A percentile compares a stretch with the other conserved stretches of the same genome.
phyloP scores from a whole-genome alignment of 2,329 filamentous ascomycete genomes.

The Colletotrichum euphorbiae region DNA sequence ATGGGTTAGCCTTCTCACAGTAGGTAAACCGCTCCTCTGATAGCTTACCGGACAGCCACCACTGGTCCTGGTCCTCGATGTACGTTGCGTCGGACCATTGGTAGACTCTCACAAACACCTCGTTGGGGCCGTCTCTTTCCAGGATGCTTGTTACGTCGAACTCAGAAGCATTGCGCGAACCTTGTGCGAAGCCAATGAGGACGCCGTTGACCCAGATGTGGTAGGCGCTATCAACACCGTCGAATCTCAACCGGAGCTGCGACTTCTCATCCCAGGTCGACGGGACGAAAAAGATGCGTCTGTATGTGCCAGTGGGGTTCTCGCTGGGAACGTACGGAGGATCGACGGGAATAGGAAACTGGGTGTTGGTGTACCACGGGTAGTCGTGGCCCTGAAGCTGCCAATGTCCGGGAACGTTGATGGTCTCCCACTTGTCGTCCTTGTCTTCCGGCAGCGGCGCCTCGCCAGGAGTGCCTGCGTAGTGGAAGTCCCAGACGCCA shows the following conservation, averaged over 20 bases:
- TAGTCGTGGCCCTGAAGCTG: conserved; percentile 75
- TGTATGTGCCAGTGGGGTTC: conserved; percentile 74
- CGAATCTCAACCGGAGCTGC: conserved; percentile 73
- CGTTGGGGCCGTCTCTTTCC: conserved; percentile 57
- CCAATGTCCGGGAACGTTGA: conserved; percentile 76
- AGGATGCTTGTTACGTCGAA: conserved; percentile 72
- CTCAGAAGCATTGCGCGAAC: conserved; percentile 75
- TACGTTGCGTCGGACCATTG: conserved; percentile 77
- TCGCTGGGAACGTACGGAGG: conserved; percentile 72
- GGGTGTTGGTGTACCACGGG: conserved; percentile 77
- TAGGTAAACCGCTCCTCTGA: too few species aligned
- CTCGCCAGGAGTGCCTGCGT: conserved; percentile 57
- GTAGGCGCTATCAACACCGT: conserved; percentile 78
- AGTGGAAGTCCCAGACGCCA: conserved; percentile 68
- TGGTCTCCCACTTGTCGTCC: conserved; percentile 58
- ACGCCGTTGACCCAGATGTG: conserved; percentile 76
- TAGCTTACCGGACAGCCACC: conserved; percentile 70
- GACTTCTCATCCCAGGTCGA: conserved; percentile 54
- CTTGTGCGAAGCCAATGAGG: conserved; percentile 75
- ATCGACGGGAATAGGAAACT: conserved; percentile 73
- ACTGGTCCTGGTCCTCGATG: conserved; percentile 78
- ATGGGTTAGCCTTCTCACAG: not conserved
- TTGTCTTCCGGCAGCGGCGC: conserved; percentile 54
- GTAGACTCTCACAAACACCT: conserved; percentile 74
- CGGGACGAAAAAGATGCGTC: conserved; percentile 66